Conservation (phyloP, 208 protist species). For the Acanthamoeba royreba region DNA sequence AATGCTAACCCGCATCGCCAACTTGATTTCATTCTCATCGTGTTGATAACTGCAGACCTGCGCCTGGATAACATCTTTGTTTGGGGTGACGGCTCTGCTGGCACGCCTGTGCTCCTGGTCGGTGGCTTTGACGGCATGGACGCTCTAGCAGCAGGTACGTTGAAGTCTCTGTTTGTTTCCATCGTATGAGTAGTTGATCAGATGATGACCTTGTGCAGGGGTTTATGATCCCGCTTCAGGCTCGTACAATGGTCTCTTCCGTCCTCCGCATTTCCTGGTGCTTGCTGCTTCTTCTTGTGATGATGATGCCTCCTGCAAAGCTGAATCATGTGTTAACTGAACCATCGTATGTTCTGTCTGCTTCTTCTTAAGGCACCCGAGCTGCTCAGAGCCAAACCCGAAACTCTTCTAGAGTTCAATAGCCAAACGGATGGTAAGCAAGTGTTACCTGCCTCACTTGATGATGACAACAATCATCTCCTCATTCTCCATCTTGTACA, state of each 20-base stretch:
- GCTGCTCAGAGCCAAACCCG: neutral
- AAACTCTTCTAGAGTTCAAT: neutral
- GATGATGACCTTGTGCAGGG: neutral
- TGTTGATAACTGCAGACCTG: neutral
- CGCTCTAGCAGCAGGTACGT: neutral
- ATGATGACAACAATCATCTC: neutral
- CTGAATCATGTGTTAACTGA: neutral
- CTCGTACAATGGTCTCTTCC: neutral
- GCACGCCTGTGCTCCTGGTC: neutral
- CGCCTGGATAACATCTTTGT: neutral
- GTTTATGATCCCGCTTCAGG: neutral
- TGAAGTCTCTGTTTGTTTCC: neutral
- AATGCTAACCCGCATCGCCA: no score
- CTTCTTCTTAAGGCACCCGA: neutral
- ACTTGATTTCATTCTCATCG: neutral
- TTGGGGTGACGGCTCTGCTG: neutral
- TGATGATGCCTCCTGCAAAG: no score
- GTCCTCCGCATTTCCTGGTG: neutral
- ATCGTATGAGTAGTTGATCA: neutral
- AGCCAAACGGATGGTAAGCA: neutral
- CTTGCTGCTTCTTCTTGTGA: no score
- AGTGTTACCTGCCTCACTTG: neutral
- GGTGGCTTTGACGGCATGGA: neutral
- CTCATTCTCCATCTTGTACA: neutral
- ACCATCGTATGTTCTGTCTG: neutral